phyloP scores from a whole-genome alignment of 2,329 filamentous ascomycete genomes.

The Ceratocystis harringtonii region DNA sequence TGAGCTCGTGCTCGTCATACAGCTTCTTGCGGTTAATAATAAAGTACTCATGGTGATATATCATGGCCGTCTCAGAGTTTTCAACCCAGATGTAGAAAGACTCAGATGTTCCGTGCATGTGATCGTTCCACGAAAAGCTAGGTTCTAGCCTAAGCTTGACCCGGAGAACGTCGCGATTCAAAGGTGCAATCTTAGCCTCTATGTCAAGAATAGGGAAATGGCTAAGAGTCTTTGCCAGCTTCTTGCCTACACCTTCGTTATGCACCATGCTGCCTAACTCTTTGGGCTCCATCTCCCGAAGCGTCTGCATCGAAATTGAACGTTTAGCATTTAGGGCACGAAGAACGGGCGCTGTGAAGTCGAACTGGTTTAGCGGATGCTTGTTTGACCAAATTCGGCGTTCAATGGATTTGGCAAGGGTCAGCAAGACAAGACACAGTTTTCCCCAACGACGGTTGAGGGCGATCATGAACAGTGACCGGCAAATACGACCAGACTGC shows the following conservation, averaged over 20 bases:
- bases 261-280: conserved; percentile 87
- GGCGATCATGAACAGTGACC: conserved; percentile 93
- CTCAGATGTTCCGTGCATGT: conserved; percentile 83
- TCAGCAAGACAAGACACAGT: conserved; percentile 80
- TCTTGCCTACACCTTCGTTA: conserved; percentile 74
- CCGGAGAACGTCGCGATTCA: conserved; percentile 89
- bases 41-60: conserved; percentile 96
- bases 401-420: conserved; percentile 92
- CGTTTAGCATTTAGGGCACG: conserved; percentile 75
- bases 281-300: conserved; percentile 83
- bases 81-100: conserved; percentile 99
- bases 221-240: conserved; percentile 64
- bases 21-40: conserved; percentile 81
- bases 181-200: conserved; percentile 84
- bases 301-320: conserved; percentile 57
- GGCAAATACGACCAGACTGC: conserved; percentile 84
- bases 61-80: conserved; percentile 92
- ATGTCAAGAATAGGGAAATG: conserved; percentile 87
- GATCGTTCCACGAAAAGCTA: conserved; percentile 89
- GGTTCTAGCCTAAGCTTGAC: conserved; percentile 75
- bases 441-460: conserved; percentile 91
- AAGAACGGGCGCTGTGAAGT: conserved; percentile 68
- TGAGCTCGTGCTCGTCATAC: conserved; percentile 90
- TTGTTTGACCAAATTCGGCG: conserved; percentile 90
- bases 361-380: conserved; percentile 90